phyloP scores from a whole-genome alignment of 768 basidiomycete species.

The Plicaturopsis crispa region DNA sequence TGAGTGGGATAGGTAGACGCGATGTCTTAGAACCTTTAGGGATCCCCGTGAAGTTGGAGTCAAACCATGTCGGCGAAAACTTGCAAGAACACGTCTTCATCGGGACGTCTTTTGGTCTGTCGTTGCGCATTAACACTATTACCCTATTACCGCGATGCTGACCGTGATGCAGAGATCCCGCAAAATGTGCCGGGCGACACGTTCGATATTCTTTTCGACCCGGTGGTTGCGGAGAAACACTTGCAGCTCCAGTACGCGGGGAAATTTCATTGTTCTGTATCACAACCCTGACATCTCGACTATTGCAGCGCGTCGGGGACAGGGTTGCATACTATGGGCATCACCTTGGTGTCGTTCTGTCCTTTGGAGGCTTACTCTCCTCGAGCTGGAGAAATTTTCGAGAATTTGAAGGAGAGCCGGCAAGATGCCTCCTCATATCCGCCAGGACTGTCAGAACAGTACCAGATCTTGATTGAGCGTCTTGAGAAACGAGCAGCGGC shows the following conservation, averaged over 20 bases:
- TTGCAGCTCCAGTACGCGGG: slow-evolving; percentile 15
- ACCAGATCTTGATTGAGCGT: slow-evolving; percentile 25
- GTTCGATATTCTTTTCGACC: slow-evolving; percentile 10
- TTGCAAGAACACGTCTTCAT: slow-evolving; percentile 32
- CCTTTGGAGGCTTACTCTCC: slow-evolving; percentile 13
- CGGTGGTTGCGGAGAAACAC: slow-evolving; percentile 5
- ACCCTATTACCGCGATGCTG: not conserved
- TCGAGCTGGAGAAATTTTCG: slow-evolving; percentile 9
- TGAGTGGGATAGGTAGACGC: slow-evolving; percentile 38
- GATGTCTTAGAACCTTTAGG: slow-evolving; percentile 20
- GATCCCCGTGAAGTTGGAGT: slow-evolving; percentile 26
- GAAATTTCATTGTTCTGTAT: not conserved
- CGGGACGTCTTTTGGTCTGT: slow-evolving; percentile 13
- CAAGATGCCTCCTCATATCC: slow-evolving; percentile 4
- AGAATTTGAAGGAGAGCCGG: slow-evolving; percentile 6
- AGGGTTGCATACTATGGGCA: slow-evolving; percentile 9
- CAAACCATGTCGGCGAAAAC: slow-evolving; percentile 41
- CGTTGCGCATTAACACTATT: no score
- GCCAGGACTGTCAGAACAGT: slow-evolving; percentile 31
- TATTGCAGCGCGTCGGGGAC: slow-evolving; percentile 12
- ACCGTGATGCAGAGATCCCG: slow-evolving; percentile 1
- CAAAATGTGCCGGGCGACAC: slow-evolving; percentile 5
- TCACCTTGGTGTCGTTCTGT: slow-evolving; percentile 21
- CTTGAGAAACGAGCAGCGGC: slow-evolving; percentile 19
- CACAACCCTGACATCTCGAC: slow-evolving; percentile 11